phyloP scores from a whole-genome alignment of 371 early-diverging fungal species.

The Gilbertella persicaria region DNA sequence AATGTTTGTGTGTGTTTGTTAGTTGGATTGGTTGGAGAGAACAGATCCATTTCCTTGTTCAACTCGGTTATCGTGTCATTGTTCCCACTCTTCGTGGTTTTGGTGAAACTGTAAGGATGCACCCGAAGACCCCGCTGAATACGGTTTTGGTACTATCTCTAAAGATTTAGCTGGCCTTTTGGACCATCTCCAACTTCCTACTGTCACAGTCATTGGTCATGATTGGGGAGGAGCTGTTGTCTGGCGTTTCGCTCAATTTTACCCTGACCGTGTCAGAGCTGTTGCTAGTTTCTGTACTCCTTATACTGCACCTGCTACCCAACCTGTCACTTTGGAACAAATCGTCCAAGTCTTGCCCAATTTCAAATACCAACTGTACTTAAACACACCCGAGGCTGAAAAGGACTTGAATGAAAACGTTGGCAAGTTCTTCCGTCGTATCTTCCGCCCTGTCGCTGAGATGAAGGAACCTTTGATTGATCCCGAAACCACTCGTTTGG shows the following conservation, averaged over 20 bases:
- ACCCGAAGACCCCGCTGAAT: constrained; percentile 48
- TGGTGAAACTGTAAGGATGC: constrained; percentile 68
- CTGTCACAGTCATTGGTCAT: constrained; percentile 70
- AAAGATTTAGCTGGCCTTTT: constrained; percentile 61
- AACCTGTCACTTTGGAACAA: constrained; percentile 48
- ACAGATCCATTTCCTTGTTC: constrained; percentile 66
- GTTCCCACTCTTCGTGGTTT: constrained; percentile 71
- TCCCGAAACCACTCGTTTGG: constrained; percentile 18
- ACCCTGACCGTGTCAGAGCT: constrained; percentile 64
- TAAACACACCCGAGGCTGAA: constrained; percentile 44
- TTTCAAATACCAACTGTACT: constrained; percentile 57
- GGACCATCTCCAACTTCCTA: constrained; percentile 59
- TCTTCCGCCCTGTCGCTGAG: constrained; percentile 34
- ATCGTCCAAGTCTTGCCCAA: constrained; percentile 56
- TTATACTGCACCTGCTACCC: constrained; percentile 44
- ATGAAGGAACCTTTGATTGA: constrained; percentile 22
- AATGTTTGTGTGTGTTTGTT: background rate
- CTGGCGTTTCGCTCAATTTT: constrained; percentile 70
- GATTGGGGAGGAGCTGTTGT: constrained; percentile 77
- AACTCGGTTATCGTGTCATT: constrained; percentile 72
- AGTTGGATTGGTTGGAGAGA: constrained; percentile 74
- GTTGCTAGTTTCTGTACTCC: constrained; percentile 71
- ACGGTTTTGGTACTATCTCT: constrained; percentile 57
- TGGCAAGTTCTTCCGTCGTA: constrained; percentile 32
- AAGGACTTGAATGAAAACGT: constrained; percentile 40